Evolutionary conservation across 768 basidiomycete genomes (phyloP).

Genomic region (Trametes cingulata): DNA sequence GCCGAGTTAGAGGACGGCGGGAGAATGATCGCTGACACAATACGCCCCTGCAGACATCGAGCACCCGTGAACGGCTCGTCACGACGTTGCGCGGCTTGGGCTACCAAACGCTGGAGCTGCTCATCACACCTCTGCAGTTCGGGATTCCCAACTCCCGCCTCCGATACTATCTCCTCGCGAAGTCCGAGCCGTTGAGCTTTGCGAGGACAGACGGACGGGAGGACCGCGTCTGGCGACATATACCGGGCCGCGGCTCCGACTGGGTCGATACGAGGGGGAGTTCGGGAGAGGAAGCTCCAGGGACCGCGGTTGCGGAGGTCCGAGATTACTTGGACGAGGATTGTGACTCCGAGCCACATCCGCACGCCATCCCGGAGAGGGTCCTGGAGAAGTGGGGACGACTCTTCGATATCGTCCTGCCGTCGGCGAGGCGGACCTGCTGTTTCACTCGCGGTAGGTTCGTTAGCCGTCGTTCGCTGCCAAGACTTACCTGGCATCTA

Average conservation of each 20-base stretch:
- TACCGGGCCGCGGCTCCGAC: constrained; percentile 48
- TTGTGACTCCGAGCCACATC: constrained; percentile 10
- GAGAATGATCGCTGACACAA: constrained; percentile 7
- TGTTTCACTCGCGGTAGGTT: constrained; percentile 77
- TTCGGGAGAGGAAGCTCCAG: constrained; percentile 14
- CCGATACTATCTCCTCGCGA: constrained; percentile 79
- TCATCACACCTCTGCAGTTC: constrained; percentile 76
- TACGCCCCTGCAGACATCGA: constrained; percentile 51
- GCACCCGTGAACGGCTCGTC: constrained; percentile 57
- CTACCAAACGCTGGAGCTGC: constrained; percentile 60
- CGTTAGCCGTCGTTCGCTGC: neutral
- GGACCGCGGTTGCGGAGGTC: constrained; percentile 27
- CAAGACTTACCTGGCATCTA: neutral
- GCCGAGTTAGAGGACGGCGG: neutral
- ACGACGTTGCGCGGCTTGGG: constrained; percentile 52
- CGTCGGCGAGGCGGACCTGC: constrained; percentile 62
- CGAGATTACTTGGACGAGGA: constrained; percentile 44
- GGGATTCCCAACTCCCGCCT: constrained; percentile 81
- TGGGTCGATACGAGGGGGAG: constrained; percentile 45
- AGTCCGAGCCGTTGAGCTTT: constrained; percentile 45
- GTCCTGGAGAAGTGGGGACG: constrained; percentile 74
- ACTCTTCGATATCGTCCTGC: constrained; percentile 76
- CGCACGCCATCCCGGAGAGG: constrained; percentile 53
- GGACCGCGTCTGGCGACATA: constrained; percentile 46
- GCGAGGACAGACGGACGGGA: constrained; percentile 23